Base-by-base conservation (phyloP, 345 rosid genomes). In the Citropsis articulata region DNA sequence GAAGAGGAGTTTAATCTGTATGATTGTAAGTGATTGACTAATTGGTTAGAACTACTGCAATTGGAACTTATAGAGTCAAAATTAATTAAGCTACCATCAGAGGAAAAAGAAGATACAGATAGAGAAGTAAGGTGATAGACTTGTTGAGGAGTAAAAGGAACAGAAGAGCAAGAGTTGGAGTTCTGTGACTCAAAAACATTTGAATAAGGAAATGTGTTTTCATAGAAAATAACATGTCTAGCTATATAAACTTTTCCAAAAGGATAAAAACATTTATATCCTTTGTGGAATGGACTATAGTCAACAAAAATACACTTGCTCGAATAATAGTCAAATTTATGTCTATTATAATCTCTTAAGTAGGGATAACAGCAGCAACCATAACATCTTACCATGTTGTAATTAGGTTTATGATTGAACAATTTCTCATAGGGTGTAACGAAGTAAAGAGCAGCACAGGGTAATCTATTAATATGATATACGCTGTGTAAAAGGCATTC, bases 21-120 rank as follows among this genome's bases (percentile, higher is more conserved):
- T 33, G 4, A 4, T 33, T 0, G 0, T 0, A 6, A 1, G 4
- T 0, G 36, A 33, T 0, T 33, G 1, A 1, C 9, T 7, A 1
- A 36, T 2, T 7, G 16, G 4, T 64, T 1, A 36, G 36, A 0
- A n/a, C 2, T 57, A 9, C 1, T n/a, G 1, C 21, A 0, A 63
- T 5, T 0, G 2, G 10, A 64, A 30, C 40, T 36, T 7, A 36
- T 6, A 36, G 6, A 30, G 2, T 64, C 9, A 10, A 2, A 3
- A 3, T 64, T 36, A 64, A 0, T 14, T 1, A 7, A 13, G 7
- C 18, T 12, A 2, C 2, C 7, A 1, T 36, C 7, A 1, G 1
- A 0, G 1, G 2, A 1, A 1, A 2, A 36, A 6, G 9, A 7
- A 7, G 2, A 1, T 36, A 36, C 0, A 36, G 9, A 1, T 7